Conservation (phyloP, 345 rosid genomes). For the Pistacia vera region DNA sequence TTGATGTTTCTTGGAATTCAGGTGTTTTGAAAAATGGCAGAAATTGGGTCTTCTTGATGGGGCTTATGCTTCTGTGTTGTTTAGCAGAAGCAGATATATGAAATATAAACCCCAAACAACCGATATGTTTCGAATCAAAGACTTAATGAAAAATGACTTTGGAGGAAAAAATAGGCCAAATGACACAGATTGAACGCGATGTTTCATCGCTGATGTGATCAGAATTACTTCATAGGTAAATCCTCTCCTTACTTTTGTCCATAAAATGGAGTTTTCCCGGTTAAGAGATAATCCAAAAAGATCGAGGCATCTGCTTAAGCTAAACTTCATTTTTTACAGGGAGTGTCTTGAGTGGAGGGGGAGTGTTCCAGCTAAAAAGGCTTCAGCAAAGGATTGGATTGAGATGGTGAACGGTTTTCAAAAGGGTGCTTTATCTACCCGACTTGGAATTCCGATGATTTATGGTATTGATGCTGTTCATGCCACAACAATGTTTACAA, state of each 20-base stretch:
- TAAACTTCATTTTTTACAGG: constrained; percentile 27
- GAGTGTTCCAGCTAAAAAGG: constrained; percentile 48
- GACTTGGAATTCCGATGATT: constrained; percentile 86
- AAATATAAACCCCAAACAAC: constrained; percentile 51
- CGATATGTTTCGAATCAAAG: constrained; percentile 44
- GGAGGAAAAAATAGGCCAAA: constrained; percentile 62
- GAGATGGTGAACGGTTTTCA: constrained; percentile 50
- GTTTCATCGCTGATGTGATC: constrained; percentile 48
- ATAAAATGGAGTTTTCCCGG: neutral
- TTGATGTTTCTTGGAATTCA: neutral
- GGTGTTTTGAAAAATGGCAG: constrained; percentile 15
- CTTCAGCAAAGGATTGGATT: constrained; percentile 54
- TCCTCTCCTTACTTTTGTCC: neutral
- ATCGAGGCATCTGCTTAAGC: neutral
- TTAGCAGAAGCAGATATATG: constrained; percentile 34
- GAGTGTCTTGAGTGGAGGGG: constrained; percentile 75
- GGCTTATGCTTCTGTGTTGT: constrained; percentile 31
- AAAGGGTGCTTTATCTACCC: constrained; percentile 53
- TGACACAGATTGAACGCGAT: constrained; percentile 58
- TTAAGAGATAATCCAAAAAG: neutral
- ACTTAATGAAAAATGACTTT: constrained; percentile 54
- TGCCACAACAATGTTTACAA: constrained; percentile 72
- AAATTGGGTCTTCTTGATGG: constrained; percentile 28
- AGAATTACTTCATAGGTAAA: constrained; percentile 71
- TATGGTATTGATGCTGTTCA: constrained; percentile 91